These are phyloP conservation scores for Dendrocalamus sinicus DNA, from an alignment of 176 grass and related monocot species.

Conservation along the genomic window DNA sequence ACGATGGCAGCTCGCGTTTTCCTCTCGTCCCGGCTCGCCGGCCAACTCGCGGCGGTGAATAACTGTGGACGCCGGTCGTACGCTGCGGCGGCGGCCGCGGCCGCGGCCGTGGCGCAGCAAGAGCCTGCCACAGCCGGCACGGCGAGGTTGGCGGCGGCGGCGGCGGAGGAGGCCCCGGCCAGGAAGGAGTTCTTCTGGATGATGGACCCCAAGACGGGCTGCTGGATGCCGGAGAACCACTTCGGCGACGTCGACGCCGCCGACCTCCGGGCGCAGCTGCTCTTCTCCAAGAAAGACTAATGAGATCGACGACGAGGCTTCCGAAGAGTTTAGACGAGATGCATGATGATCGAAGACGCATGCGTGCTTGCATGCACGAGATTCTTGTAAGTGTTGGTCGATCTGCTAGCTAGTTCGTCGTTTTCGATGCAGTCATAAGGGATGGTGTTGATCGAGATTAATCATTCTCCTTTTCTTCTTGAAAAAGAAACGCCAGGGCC, in stretches of 20 bases:
- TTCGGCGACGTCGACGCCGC: conserved; percentile 44
- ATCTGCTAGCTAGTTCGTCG: background rate
- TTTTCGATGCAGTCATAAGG: background rate
- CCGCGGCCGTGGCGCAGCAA: background rate
- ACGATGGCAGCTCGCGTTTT: background rate
- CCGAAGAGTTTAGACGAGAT: background rate
- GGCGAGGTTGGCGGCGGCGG: background rate
- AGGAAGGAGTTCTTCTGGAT: conserved; percentile 60
- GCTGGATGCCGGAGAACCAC: conserved; percentile 64
- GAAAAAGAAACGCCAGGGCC: background rate
- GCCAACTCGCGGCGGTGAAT: background rate
- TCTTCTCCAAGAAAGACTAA: conserved; percentile 46
- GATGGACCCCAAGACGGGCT: conserved; percentile 67
- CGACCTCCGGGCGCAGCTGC: conserved; percentile 47
- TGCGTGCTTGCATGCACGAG: background rate
- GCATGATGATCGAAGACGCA: background rate
- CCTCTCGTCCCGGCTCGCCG: conserved; percentile 25
- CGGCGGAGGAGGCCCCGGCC: background rate
- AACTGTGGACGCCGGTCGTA: background rate
- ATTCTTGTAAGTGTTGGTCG: too few relatives aligned
- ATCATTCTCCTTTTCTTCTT: background rate
- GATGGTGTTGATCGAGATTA: background rate
- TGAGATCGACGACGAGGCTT: background rate
- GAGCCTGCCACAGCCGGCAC: background rate
- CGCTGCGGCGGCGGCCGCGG: background rate